Evolutionary conservation across 2,329 filamentous ascomycete genomes (phyloP), one percentile per base, ranked within the genome.

Genomic region (Ophiostoma angusticollis): DNA sequence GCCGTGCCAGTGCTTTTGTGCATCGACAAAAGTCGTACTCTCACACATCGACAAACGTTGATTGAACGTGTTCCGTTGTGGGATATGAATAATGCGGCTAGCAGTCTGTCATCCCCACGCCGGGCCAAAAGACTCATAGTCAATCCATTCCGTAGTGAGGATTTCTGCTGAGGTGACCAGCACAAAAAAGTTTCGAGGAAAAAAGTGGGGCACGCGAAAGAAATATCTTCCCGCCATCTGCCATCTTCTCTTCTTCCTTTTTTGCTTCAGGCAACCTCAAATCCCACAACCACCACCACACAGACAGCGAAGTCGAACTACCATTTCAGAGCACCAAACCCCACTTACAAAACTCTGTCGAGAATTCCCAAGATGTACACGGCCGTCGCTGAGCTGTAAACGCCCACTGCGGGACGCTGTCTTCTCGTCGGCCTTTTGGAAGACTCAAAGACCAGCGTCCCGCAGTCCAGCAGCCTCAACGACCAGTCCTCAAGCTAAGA

Each of bases 341-440:
- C 24, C 55, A 49, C 50, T 55, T 47, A 50, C 46, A 56, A 68
- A 72, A 75, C 78, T 80, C 78, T 69, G 78, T 82, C 79, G 77
- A 81, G 68, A 69, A 59, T 54, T 48, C 50, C 39, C 57, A 69
- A 66, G 62, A 79, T 78, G 73, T 75, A 74, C 74, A 75, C 70
- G 78, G 77, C 79, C 70, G 68, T 81, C 79, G 79, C 77, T 83
- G 80, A 80, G 81, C 83, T 89, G 80, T 93, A 86, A 87, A 84
- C 74, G 65, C 73, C 77, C 78, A 79, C 81, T 86, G 76, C 78
- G 78, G 77, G 74, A 68, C 66, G 61, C 63, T 61, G 68, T 64
- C 56, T 28, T 35, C 11, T 18, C 22, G 17, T 35, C 62, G 57
- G 57, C 52, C 55, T 54, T 58, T 55, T 59, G 62, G 62, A 64